Base-by-base conservation (phyloP, 2,329 filamentous ascomycete species). In the Endothia cerciana region DNA sequence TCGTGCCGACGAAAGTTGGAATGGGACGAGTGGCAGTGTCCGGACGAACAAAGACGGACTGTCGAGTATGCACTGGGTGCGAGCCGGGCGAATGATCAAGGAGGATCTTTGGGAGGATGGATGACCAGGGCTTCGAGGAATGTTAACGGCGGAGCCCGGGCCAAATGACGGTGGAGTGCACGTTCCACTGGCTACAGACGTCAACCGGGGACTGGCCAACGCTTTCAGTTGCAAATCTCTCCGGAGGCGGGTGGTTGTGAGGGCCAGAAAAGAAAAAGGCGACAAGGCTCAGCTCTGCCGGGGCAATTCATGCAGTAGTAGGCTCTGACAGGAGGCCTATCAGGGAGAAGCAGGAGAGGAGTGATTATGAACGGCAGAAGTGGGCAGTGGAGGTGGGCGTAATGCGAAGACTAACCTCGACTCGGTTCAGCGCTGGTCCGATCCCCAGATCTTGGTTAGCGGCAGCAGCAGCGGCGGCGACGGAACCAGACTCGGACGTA, bases 101-200 rank as follows among this genome's bases (percentile, higher is more conserved):
- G 36, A 59, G 38, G 40, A 59, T 33, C 38, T 55, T n/a, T 55
- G 51, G 51, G 51, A 36, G 30, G 30, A 55, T 33, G 17, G 22
- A 36, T 17, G 38, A 30, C 19, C 33, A 58, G 40, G 51, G 25
- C 30, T n/a, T 40, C 17, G 22, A 41, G 38, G 28, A 45, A 59
- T 59, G 40, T 59, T 22, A 28, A 43, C 25, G 38, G 56, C 56
- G 56, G 56, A 19, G 45, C 40, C 56, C 56, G 38, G 22, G 38
- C n/a, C 56, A 59, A 59, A 59, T 59, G 17, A 59, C 22, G 56
- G 36, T 25, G 40, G 38, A 41, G n/a, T 22, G 56, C n/a, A 59
- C 22, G 56, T 45, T n/a, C 38, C 22, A 19, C 36, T 28, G 40
- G 36, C 56, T 59, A n/a, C n/a, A n/a, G 56, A 59, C 56, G 38